These are phyloP conservation scores for Beta lomatogona DNA, from an alignment of 179 eudicot species.

Conservation along the genomic window DNA sequence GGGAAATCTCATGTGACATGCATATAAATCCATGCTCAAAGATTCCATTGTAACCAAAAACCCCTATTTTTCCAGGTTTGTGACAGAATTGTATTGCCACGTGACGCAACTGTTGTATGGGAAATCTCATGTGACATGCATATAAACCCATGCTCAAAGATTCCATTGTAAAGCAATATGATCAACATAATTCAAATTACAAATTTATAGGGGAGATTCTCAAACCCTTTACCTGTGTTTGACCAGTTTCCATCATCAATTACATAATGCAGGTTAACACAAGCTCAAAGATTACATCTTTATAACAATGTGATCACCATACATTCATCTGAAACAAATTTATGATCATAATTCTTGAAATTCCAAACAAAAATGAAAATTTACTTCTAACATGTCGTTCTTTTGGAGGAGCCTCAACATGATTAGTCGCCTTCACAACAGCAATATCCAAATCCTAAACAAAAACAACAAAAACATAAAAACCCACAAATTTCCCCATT, in stretches of 20 bases:
- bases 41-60: too few species aligned
- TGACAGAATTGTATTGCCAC: too few species aligned
- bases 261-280: background rate
- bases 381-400: constrained; percentile 90
- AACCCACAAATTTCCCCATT: constrained; percentile 8
- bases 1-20: too few species aligned
- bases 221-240: background rate
- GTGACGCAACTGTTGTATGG: too few species aligned
- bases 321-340: too few species aligned
- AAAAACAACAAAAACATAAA: constrained; percentile 4
- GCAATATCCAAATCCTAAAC: constrained; percentile 84
- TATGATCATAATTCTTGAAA: background rate
- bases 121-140: too few species aligned
- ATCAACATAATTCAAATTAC: too few species aligned
- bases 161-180: background rate
- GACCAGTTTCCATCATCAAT: background rate
- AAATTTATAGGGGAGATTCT: too few species aligned
- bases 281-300: constrained; percentile 6
- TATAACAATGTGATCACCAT: background rate
- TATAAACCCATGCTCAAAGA: too few species aligned
- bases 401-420: constrained; percentile 82
- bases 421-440: constrained; percentile 91
- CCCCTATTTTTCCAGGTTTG: too few species aligned
- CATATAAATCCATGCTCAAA: too few species aligned
- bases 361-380: constrained; percentile 6